Conservation (phyloP, 2,329 filamentous ascomycete species). For the Alternaria panax region DNA sequence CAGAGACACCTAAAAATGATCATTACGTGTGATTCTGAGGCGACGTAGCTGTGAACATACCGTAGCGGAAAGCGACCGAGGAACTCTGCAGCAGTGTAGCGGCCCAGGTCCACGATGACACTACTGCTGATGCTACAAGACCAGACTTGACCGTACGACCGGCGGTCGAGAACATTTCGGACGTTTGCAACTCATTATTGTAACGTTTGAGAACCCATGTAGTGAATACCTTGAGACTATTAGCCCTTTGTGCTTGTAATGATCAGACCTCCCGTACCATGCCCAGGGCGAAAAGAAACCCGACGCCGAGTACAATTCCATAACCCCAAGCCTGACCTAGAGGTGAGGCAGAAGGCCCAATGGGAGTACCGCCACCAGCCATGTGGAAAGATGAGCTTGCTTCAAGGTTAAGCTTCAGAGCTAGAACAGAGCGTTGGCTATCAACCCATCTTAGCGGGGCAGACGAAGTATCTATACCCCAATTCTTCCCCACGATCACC, state of each 20-base stretch:
- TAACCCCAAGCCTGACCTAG: slow-evolving; percentile 43
- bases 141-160: slow-evolving; percentile 44
- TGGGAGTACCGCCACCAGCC: slow-evolving; percentile 37
- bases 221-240: slow-evolving; percentile 28
- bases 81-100: slow-evolving; percentile 41
- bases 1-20: slow-evolving; percentile 33
- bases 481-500: background rate
- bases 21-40: background rate
- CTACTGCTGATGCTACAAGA: slow-evolving; percentile 41
- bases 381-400: slow-evolving; percentile 18
- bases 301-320: slow-evolving; percentile 44
- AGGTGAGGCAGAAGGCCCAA: slow-evolving; percentile 35
- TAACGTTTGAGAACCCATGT: slow-evolving; percentile 43
- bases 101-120: slow-evolving; percentile 42
- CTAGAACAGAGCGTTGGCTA: background rate
- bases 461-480: slow-evolving; percentile 29
- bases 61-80: slow-evolving; percentile 45
- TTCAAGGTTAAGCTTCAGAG: slow-evolving; percentile 6
- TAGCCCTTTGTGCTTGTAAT: background rate
- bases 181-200: slow-evolving; percentile 42
- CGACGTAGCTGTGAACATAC: slow-evolving; percentile 7
- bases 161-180: slow-evolving; percentile 42
- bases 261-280: slow-evolving; percentile 25
- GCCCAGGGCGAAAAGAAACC: slow-evolving; percentile 40
- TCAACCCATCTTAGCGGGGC: slow-evolving; percentile 7